Base-by-base conservation (phyloP, 441 rosid genomes). In the Codiaeum variegatum region DNA sequence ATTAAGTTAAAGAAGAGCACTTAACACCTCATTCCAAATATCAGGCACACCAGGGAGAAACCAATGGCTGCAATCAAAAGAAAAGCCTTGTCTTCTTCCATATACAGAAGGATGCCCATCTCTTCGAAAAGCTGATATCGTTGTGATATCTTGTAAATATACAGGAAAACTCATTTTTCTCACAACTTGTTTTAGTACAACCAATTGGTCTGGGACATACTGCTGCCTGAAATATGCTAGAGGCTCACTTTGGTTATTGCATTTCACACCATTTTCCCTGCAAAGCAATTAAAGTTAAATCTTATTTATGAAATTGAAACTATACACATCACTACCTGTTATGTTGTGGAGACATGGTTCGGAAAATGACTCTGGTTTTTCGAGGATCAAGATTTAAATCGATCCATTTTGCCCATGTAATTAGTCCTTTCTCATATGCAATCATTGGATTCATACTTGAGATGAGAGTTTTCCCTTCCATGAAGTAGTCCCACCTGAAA, bases 21-120 rank as follows among this genome's bases (percentile, higher is more conserved):
- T 77, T 59, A 94, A 75, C 95, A 94, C 88, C 84, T 94, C 98
- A 78, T 92, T 94, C 98, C 98, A 94, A 51, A 78, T 82, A 71
- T 94, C 98, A 0, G 98, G 98, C 12, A 94, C 97, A 0, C 98
- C 98, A 24, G 98, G 98, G 75, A 94, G 94, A 73, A 97, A 94
- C 98, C 98, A 94, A 59, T 92, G 98, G 86, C 91, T 92, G 38
- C 97, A 92, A 51, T 94, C 98, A 18, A 94, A 90, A 3, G 90
- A 80, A 66, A 80, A 38, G 58, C 76, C 84, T 52, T n/a, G n/a
- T n/a, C n/a, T n/a, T n/a, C 83, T 88, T 77, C 85, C 84, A 65
- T 88, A 94, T 29, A 92, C 90, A 0, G 97, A 92, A 66, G 98
- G 98, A 78, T 94, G 97, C 6, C 92, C 98, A 2, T 94, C 98